Percentiles rank a stretch among this genome's conserved stretches.
phyloP scores from a whole-genome alignment of 75 land plant genomes.

The Ceratopteris richardii region DNA sequence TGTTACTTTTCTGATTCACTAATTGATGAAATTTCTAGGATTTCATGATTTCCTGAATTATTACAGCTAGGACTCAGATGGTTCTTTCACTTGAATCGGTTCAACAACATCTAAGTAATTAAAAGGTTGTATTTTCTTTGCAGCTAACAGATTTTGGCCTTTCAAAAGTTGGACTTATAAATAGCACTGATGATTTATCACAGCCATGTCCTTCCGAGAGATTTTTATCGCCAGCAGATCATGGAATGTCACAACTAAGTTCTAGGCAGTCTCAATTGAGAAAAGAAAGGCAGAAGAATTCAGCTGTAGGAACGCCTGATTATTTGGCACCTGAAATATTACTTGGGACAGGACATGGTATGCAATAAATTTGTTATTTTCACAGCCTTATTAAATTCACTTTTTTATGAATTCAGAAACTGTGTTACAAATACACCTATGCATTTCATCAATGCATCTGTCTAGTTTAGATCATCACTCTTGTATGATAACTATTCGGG shows the following conservation, averaged over 20 bases:
- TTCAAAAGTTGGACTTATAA: slow-evolving; percentile 69
- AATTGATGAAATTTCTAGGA: too few species aligned
- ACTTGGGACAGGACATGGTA: slow-evolving; percentile 72
- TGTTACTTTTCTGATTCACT: too few species aligned
- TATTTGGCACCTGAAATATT: slow-evolving; percentile 83
- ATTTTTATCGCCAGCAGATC: slow-evolving; percentile 14
- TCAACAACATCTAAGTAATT: too few species aligned
- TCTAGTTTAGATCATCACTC: too few species aligned
- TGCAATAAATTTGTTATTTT: slow-evolving; percentile 5
- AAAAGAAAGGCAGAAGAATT: slow-evolving; percentile 46
- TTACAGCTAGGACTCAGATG: too few species aligned
- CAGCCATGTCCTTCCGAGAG: slow-evolving; percentile 15
- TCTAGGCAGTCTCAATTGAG: slow-evolving; percentile 20
- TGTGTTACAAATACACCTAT: too few species aligned
- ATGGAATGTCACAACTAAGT: slow-evolving; percentile 9
- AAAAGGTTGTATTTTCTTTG: slow-evolving; percentile 4
- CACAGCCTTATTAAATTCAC: background rate
- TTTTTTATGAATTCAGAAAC: too few species aligned
- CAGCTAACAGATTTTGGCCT: slow-evolving; percentile 91
- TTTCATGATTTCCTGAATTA: too few species aligned
- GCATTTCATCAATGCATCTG: too few species aligned
- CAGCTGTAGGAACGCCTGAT: slow-evolving; percentile 73
- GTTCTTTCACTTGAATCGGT: too few species aligned
- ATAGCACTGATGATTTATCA: slow-evolving; percentile 70
- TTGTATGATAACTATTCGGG: too few species aligned